phyloP scores from a whole-genome alignment of 2,329 filamentous ascomycete genomes.

The Botrytis deweyae region DNA sequence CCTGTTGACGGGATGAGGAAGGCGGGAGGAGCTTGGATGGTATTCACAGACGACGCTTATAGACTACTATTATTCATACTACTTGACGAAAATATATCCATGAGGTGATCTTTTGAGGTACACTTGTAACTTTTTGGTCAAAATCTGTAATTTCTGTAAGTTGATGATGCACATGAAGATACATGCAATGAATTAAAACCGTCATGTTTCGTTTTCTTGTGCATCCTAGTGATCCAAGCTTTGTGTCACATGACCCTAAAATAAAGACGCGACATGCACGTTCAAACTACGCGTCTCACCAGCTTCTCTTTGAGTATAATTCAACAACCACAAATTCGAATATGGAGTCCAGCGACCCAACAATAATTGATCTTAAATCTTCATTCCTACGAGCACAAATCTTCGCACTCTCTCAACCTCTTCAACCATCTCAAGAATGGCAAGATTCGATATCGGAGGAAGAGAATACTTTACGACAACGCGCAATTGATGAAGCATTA shows the following conservation, averaged over 20 bases:
- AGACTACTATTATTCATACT: neutral
- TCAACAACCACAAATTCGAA: neutral
- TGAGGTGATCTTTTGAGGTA: neutral
- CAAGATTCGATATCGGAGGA: conserved; percentile 46
- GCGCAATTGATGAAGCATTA: conserved; percentile 56
- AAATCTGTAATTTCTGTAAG: neutral
- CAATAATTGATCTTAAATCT: conserved; percentile 61
- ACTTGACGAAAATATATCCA: neutral
- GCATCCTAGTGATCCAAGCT: neutral
- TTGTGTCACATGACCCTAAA: neutral
- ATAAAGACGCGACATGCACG: neutral
- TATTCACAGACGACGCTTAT: neutral
- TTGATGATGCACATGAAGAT: neutral
- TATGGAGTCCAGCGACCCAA: conserved; percentile 41
- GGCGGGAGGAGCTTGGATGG: neutral
- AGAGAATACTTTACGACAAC: conserved; percentile 42
- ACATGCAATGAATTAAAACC: neutral
- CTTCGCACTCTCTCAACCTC: conserved; percentile 42
- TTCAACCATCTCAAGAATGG: conserved; percentile 45
- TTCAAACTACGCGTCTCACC: neutral
- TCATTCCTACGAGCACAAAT: conserved; percentile 45
- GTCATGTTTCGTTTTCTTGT: neutral
- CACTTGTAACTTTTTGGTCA: neutral
- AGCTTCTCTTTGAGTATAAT: neutral
- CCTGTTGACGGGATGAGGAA: neutral